Base-by-base conservation (phyloP, 257 asterid genomes). In the Nyctanthes arbortristis region DNA sequence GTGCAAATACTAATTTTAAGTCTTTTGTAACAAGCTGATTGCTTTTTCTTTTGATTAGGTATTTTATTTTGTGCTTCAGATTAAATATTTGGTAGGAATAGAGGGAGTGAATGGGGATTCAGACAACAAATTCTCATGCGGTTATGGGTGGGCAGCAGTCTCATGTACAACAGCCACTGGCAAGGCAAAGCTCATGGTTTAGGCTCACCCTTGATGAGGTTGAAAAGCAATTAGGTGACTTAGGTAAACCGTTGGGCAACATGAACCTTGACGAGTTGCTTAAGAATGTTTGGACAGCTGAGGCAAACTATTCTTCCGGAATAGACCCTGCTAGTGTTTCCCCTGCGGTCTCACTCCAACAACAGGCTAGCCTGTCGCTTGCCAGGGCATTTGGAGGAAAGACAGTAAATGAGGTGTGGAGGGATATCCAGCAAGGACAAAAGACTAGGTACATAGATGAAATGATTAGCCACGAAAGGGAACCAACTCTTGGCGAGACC, bases 211-310 rank as follows among this genome's bases (percentile, higher is more conserved):
- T 91, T 2, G 78, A 79, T 39, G 81, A 86, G 78, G 88, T 90
- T 22, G 82, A 78, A 71, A 86, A 61, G 63, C 91, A 75, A 55
- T 87, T 89, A 55, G 83, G 84, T 13, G 71, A 81, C 37, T 80
- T 85, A 63, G 88, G 87, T 31, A 91, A 89, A 59, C 89, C 90
- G 18, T 65, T 84, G 49, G 96, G 93, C 49, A 79, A 76, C 75
- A 84, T 89, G 96, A 87, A 82, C 71, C 75, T 89, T 1, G 96
- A 87, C 55, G 96, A 91, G 68, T 75, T 90, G 78, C 86, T 89
- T 35, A 81, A 80, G 73, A 85, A 77, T 73, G 82, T 87, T 18
- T 85, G 82, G 82, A 52, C 80, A 27, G 77, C 86, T 1, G 93
- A 89, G 79, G 75, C 80, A 4, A 75, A 68, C 68, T 81, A 65